Conservation (phyloP, 2,329 filamentous ascomycete species). For the Nothophoma quercina region DNA sequence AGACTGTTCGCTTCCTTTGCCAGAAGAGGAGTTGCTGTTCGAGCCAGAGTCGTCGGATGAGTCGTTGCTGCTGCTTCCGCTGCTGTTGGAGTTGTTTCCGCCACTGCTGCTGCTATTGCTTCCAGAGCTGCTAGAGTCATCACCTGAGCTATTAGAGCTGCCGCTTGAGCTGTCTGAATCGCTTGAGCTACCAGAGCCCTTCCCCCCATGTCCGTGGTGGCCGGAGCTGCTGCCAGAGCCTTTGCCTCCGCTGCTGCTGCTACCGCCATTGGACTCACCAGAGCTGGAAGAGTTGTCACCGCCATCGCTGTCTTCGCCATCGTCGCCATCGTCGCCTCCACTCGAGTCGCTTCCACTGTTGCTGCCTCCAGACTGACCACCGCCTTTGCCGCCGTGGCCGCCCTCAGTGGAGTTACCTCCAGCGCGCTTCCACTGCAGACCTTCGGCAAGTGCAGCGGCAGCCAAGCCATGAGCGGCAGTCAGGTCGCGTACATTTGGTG, state of each 20-base stretch:
- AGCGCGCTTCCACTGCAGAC: slow-evolving; percentile 3
- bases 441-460: not conserved
- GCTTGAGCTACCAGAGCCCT: not conserved
- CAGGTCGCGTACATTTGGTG: not conserved
- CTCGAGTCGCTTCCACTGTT: not conserved
- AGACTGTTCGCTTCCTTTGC: not conserved
- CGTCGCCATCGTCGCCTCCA: not conserved
- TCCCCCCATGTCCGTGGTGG: too few species aligned
- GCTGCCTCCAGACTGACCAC: not conserved
- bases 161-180: not conserved
- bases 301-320: not conserved
- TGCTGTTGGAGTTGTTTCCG: not conserved
- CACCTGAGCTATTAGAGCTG: not conserved
- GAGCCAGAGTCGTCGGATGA: not conserved
- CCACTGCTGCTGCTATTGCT: not conserved
- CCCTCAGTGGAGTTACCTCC: not conserved
- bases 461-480: not conserved
- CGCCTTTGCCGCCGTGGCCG: not conserved
- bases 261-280: too few species aligned
- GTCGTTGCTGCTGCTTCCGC: not conserved
- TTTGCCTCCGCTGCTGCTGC: not conserved
- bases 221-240: not conserved
- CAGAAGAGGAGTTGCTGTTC: not conserved
- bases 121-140: not conserved
- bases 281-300: not conserved